A percentile compares a stretch with the other conserved stretches of the same genome.
Evolutionary conservation across 208 protist genomes (phyloP).

Genomic region (Crithidia mellificae): DNA sequence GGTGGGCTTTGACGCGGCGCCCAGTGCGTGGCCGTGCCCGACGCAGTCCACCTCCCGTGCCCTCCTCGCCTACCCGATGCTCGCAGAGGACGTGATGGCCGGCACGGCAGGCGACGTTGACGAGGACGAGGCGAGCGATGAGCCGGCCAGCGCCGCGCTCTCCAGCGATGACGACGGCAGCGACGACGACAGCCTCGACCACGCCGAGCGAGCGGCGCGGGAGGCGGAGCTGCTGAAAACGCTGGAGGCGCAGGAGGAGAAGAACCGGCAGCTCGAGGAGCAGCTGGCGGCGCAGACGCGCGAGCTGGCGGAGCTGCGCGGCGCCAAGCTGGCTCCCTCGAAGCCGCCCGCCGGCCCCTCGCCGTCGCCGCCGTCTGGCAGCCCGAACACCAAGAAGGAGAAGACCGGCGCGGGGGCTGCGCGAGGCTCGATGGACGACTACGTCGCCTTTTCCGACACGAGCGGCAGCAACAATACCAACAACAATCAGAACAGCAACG

Average conservation of each 20-base stretch:
- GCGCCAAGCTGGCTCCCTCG: background rate
- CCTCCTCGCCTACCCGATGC: conserved; percentile 65
- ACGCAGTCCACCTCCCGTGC: conserved; percentile 65
- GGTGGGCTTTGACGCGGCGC: conserved; percentile 66
- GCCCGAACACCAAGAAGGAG: conserved; percentile 5
- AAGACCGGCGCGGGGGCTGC: background rate
- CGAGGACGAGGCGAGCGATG: conserved; percentile 47
- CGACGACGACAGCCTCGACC: conserved; percentile 31
- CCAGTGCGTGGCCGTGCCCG: conserved; percentile 71
- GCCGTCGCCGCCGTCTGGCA: background rate
- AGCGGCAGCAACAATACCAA: no score
- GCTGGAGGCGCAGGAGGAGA: conserved; percentile 54
- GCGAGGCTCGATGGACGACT: conserved; percentile 8
- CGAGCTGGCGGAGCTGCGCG: conserved; percentile 48
- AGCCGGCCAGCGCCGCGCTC: conserved; percentile 23
- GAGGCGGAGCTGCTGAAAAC: conserved; percentile 52
- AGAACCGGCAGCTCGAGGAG: conserved; percentile 52
- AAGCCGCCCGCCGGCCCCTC: background rate
- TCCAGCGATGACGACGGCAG: conserved; percentile 45
- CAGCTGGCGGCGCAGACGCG: conserved; percentile 53
- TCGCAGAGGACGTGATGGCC: conserved; percentile 58
- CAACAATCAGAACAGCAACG: background rate
- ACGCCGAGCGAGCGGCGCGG: conserved; percentile 29
- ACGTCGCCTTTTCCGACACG: conserved; percentile 14
- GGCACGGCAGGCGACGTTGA: conserved; percentile 45